Conservation (phyloP, 2,329 filamentous ascomycete genomes). For the Cordyceps cateniannulata region DNA sequence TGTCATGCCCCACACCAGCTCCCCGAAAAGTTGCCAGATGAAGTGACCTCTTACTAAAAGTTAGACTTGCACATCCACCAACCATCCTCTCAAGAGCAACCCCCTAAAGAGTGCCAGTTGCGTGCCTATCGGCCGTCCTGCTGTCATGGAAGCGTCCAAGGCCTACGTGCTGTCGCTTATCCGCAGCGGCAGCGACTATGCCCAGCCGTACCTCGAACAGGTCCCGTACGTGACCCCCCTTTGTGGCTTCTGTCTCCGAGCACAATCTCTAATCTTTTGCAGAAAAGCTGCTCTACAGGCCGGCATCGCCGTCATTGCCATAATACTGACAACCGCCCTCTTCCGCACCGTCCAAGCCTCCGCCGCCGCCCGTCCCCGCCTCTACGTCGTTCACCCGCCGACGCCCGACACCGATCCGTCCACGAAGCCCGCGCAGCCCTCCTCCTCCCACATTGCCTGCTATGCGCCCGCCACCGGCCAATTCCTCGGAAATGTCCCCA, state of each 20-base stretch:
- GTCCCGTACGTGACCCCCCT: slow-evolving; percentile 4
- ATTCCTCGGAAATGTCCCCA: slow-evolving; percentile 71
- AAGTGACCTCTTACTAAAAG: not conserved
- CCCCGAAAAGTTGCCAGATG: slow-evolving; percentile 1
- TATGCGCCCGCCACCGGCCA: slow-evolving; percentile 87
- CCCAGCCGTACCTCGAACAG: slow-evolving; percentile 9
- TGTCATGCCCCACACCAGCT: slow-evolving; percentile 7
- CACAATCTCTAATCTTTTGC: not conserved
- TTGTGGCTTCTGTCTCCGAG: not conserved
- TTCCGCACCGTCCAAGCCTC: slow-evolving; percentile 22
- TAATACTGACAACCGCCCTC: slow-evolving; percentile 25
- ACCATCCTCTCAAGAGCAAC: not conserved
- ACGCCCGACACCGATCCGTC: slow-evolving; percentile 48
- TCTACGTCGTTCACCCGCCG: slow-evolving; percentile 59
- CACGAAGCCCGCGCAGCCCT: slow-evolving; percentile 52
- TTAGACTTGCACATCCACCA: not conserved
- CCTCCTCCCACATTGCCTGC: slow-evolving; percentile 67
- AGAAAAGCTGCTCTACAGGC: slow-evolving; percentile 25
- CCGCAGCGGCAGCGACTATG: not conserved
- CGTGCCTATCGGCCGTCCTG: not conserved
- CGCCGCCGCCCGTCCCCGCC: slow-evolving; percentile 38
- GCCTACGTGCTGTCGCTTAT: slow-evolving; percentile 2
- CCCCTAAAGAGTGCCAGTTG: not conserved
- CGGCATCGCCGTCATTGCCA: slow-evolving; percentile 22
- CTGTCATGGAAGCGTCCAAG: slow-evolving; percentile 10